Percentiles rank a stretch among this genome's conserved stretches.
Conservation (phyloP, 257 asterid genomes). For the Asclepias syriaca region DNA sequence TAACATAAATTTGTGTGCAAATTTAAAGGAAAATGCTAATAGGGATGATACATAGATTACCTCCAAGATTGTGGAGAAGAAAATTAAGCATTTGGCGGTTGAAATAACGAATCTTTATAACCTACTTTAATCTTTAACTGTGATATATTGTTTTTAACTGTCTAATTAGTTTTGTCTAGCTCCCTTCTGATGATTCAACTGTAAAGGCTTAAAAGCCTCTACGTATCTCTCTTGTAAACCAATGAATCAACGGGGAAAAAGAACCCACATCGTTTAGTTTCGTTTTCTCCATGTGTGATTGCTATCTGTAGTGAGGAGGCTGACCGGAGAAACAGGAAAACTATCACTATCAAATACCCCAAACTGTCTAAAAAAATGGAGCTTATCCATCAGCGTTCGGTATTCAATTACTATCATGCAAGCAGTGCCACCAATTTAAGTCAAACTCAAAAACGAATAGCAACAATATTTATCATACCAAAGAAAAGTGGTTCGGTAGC, state of each 20-base stretch:
- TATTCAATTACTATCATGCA: neutral
- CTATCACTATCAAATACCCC: neutral
- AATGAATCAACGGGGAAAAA: neutral
- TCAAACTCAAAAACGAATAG: neutral
- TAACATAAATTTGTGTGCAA: no score
- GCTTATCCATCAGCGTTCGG: neutral
- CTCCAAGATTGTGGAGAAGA: neutral
- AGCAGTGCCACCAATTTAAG: conserved; percentile 5
- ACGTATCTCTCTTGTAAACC: neutral
- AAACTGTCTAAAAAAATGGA: neutral
- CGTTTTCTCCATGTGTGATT: neutral
- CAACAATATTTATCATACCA: neutral
- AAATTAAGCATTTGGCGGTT: no score
- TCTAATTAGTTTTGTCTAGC: no score
- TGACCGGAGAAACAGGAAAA: neutral
- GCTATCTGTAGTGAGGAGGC: neutral
- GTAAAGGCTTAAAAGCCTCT: neutral
- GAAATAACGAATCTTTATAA: no score
- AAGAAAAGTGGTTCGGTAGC: neutral
- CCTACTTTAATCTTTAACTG: no score
- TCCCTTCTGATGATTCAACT: no score
- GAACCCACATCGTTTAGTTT: neutral
- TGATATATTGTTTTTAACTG: no score
- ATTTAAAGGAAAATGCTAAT: no score
- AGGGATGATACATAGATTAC: no score